These are phyloP conservation scores for Silene coronaria DNA, from an alignment of 179 eudicot species.

Conservation along the genomic window DNA sequence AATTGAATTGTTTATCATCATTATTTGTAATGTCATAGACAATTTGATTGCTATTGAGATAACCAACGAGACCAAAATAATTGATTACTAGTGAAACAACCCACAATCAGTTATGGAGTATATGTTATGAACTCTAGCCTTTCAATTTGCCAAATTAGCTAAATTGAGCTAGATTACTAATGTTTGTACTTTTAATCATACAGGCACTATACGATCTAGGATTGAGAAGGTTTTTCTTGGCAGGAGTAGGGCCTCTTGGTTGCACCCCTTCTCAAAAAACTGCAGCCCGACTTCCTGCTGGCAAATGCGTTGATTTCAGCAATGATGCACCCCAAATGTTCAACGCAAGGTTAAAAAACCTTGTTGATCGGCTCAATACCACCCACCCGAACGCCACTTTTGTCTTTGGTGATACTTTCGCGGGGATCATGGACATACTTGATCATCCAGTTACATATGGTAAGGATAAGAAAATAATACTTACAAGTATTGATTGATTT, in stretches of 20 bases:
- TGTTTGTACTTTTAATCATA: background rate
- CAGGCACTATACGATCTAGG: constrained; percentile 60
- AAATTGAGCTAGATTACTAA: background rate
- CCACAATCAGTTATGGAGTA: too few species aligned
- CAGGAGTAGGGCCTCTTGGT: constrained; percentile 69
- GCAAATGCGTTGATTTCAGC: constrained; percentile 46
- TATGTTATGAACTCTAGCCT: too few species aligned
- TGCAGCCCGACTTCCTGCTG: constrained; percentile 29
- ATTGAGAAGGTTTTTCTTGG: constrained; percentile 51
- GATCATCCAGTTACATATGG: constrained; percentile 48
- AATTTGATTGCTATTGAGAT: too few species aligned
- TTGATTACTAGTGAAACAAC: too few species aligned
- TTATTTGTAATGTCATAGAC: too few species aligned
- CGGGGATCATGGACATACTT: constrained; percentile 47
- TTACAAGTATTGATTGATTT: too few species aligned
- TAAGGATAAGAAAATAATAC: constrained; percentile 16
- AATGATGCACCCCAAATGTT: constrained; percentile 58
- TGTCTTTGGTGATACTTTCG: constrained; percentile 56
- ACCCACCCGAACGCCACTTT: constrained; percentile 53
- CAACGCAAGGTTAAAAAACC: constrained; percentile 47
- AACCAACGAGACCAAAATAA: too few species aligned
- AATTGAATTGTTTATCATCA: too few species aligned
- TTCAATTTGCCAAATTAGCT: too few species aligned
- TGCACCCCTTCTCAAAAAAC: constrained; percentile 74
- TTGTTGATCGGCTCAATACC: constrained; percentile 46